A percentile compares a stretch with the other conserved stretches of the same genome.
These are phyloP conservation scores for Puccinia triticina DNA, from an alignment of 1,284 basidiomycete species.

Conservation along the genomic window DNA sequence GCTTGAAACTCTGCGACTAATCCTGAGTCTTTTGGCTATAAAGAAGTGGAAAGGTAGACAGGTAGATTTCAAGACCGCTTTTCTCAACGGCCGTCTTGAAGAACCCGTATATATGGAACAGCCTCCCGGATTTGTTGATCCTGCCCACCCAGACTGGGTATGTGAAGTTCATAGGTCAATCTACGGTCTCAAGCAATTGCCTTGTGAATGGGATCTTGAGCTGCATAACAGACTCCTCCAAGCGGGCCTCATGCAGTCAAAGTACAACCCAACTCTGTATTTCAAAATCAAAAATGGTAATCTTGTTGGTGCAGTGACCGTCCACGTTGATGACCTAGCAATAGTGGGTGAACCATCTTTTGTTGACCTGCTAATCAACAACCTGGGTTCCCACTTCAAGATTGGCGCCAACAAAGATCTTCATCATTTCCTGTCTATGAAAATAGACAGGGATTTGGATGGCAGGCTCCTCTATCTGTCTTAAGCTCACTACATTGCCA, in stretches of 20 bases:
- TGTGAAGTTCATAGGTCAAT: too few species aligned
- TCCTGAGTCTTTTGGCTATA: too few species aligned
- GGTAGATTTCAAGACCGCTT: too few species aligned
- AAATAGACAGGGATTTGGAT: too few species aligned
- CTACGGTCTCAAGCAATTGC: constrained; percentile 23
- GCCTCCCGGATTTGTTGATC: constrained; percentile 9
- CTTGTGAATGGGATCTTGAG: neutral
- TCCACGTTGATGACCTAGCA: constrained; percentile 5
- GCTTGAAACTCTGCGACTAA: too few species aligned
- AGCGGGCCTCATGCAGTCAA: neutral
- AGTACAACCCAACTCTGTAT: constrained; percentile 1
- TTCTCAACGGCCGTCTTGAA: constrained; percentile 1
- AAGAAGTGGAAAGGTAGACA: too few species aligned
- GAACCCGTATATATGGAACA: constrained; percentile 1
- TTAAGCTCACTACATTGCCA: too few species aligned
- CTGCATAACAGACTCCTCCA: neutral
- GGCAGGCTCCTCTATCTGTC: too few species aligned
- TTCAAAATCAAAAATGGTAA: neutral
- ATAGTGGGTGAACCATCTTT: neutral
- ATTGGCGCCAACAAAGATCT: too few species aligned
- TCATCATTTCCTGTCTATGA: too few species aligned
- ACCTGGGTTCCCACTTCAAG: neutral
- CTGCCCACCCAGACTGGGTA: constrained; percentile 10
- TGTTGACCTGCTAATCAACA: neutral
- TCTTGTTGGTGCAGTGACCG: neutral